Evolutionary conservation across 2,329 filamentous ascomycete genomes (phyloP).

Genomic region (Penicillium sp.): DNA sequence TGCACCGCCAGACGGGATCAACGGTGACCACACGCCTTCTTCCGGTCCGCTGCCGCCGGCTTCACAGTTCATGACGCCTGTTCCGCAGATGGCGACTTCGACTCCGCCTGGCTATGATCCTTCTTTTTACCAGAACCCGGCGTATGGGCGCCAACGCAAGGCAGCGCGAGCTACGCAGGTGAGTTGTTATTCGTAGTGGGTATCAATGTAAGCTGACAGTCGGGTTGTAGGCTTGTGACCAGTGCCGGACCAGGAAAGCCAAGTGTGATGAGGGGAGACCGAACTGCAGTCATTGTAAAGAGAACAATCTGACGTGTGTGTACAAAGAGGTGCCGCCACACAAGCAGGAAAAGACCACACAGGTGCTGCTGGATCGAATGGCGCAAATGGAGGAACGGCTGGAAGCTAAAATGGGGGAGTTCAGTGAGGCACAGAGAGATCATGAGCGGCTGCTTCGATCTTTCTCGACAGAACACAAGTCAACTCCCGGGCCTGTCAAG

Average conservation of each 20-base stretch:
- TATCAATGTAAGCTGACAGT: neutral
- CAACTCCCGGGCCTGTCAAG: neutral
- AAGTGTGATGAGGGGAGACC: conserved; percentile 88
- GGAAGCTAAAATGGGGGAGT: conserved; percentile 24
- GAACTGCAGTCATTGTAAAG: conserved; percentile 80
- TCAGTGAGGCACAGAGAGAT: conserved; percentile 12
- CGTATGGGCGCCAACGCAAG: conserved; percentile 40
- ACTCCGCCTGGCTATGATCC: conserved; percentile 35
- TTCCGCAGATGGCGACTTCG: conserved; percentile 27
- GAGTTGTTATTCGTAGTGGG: conserved; percentile 6
- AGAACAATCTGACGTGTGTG: conserved; percentile 80
- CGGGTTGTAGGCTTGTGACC: conserved; percentile 74
- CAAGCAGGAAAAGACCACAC: conserved; percentile 59
- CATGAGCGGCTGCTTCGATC: conserved; percentile 2
- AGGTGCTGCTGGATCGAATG: conserved; percentile 39
- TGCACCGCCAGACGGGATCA: conserved; percentile 31
- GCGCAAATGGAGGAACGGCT: conserved; percentile 35
- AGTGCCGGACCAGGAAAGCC: conserved; percentile 82
- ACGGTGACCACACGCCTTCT: conserved; percentile 29
- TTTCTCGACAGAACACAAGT: neutral
- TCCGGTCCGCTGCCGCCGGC: conserved; percentile 34
- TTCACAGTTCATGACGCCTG: conserved; percentile 30
- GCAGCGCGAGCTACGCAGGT: conserved; percentile 45
- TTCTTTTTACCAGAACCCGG: conserved; percentile 33
- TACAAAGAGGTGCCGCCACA: conserved; percentile 91